Evolutionary conservation across 2,329 filamentous ascomycete species (phyloP).

Genomic region (Pleoardoris graminearum): DNA sequence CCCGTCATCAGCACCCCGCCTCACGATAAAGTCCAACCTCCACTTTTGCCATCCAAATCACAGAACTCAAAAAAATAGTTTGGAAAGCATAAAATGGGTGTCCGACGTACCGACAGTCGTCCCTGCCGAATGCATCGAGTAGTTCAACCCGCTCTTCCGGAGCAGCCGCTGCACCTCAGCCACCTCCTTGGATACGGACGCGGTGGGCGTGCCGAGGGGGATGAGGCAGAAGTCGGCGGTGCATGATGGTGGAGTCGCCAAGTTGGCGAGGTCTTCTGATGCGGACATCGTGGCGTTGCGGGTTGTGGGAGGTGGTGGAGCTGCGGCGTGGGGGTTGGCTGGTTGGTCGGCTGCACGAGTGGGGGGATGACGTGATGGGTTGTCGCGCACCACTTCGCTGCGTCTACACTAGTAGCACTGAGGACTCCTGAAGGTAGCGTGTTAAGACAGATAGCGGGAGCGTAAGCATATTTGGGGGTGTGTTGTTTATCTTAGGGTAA

Average conservation of each 20-base stretch:
- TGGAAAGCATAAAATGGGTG: slow-evolving; percentile 18
- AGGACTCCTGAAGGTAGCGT: too few species aligned
- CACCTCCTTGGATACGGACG: slow-evolving; percentile 66
- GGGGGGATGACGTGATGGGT: slow-evolving; percentile 3
- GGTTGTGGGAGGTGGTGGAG: not conserved
- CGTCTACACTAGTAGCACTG: too few species aligned
- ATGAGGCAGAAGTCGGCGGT: slow-evolving; percentile 92
- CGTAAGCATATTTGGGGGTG: too few species aligned
- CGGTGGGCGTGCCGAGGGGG: slow-evolving; percentile 65
- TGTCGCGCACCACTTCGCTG: too few species aligned
- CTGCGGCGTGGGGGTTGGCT: not conserved
- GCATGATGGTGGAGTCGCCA: slow-evolving; percentile 69
- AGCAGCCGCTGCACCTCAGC: slow-evolving; percentile 87
- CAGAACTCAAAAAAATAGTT: too few species aligned
- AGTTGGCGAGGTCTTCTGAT: slow-evolving; percentile 23
- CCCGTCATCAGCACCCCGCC: not conserved
- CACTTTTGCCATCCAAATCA: too few species aligned
- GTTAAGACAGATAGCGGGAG: too few species aligned
- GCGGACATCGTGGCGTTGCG: slow-evolving; percentile 21
- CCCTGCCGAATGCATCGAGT: slow-evolving; percentile 90
- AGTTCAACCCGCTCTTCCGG: slow-evolving; percentile 76
- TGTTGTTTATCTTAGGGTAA: too few species aligned
- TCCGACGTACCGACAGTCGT: slow-evolving; percentile 80
- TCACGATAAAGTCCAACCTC: too few species aligned
- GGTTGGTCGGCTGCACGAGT: not conserved